Base-by-base conservation (phyloP, 805 yeast genomes). In the Kodamaea fukazawae region DNA sequence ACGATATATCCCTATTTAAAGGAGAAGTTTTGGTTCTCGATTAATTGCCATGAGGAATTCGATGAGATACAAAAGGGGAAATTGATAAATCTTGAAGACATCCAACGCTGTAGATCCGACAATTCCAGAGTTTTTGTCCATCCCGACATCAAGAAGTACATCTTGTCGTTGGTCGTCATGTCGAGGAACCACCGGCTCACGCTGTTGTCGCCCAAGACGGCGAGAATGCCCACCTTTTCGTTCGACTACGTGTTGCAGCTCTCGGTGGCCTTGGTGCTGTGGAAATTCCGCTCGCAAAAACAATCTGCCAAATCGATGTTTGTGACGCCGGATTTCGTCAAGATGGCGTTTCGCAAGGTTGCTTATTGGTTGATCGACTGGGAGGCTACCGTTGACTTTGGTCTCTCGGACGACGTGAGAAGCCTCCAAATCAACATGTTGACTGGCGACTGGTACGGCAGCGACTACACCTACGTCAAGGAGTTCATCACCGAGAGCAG, bases 331-430 rank as follows among this genome's bases (percentile, higher is more conserved):
- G 70, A 63, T 30, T 49, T 46, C 28, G 61, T 59, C 29, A 67
- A 67, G 44, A 49, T 63, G n/a, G 68, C 72, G 4, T 54, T 57
- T 45, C 50, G 69, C 18, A 63, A 63, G 43, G 48, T 69, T 5
- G 70, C 63, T 16, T 68, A 67, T 54, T 69, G 75, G 75, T 50
- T 67, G 12, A 67, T 69, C 8, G 67, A 65, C 46, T 69, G 73
- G 73, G 68, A 67, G 41, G 48, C 55, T 20, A 57, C 60, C 40
- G 17, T 34, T 9, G 28, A 44, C 6, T 61, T 34, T 23, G 40
- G 42, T 3, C 42, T 32, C 16, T 35, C 33, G 10, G 41, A 26
- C 11, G 42, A 39, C 3, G 27, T 17, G 16, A 43, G 51, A n/a
- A 52, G 55, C 15, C 29, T 58, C 7, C 62, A 63, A 32, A 51